These are phyloP conservation scores for Aurinia saxatilis DNA, from an alignment of 345 rosid genomes.

Conservation along the genomic window DNA sequence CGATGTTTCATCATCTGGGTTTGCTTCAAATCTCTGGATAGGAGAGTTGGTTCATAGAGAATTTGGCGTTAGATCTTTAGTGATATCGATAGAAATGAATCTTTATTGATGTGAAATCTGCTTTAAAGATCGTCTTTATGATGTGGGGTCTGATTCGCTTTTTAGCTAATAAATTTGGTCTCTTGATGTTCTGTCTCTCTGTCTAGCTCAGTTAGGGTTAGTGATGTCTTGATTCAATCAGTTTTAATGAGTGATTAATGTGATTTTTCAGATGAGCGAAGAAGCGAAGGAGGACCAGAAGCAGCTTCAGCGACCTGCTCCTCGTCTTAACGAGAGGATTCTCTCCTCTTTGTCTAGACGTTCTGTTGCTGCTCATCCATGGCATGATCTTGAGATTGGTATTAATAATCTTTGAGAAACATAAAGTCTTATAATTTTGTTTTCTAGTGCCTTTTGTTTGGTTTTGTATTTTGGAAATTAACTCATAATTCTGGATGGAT, in stretches of 20 bases:
- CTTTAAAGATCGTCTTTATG: background rate
- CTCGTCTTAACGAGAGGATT: slow-evolving; percentile 83
- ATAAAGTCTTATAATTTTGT: no score
- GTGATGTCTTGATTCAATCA: background rate
- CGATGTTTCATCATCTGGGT: slow-evolving; percentile 6
- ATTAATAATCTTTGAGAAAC: no score
- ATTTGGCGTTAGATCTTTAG: slow-evolving; percentile 3
- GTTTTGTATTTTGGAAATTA: background rate
- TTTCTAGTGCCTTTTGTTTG: no score
- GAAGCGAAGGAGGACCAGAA: slow-evolving; percentile 27
- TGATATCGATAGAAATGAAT: background rate
- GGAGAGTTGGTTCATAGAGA: background rate
- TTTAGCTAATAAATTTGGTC: background rate
- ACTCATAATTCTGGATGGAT: background rate
- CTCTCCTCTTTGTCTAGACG: slow-evolving; percentile 88
- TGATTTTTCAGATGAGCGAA: slow-evolving; percentile 38
- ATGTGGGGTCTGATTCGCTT: slow-evolving; percentile 7
- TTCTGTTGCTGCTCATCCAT: slow-evolving; percentile 99
- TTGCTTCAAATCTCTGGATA: background rate
- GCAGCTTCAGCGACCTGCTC: slow-evolving; percentile 25
- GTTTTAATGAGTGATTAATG: background rate
- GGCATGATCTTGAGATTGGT: slow-evolving; percentile 99
- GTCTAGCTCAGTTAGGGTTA: background rate
- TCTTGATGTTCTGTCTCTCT: background rate
- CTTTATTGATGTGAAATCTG: background rate